A percentile compares a stretch with the other conserved stretches of the same genome.
Conservation (phyloP, 306 rosid genomes). For the barrel medic (Medicago truncatula) region MtrunA17r5.0-ANR NC_053049.1:24229501-24230000, state of each 20-base stretch:
- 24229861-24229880: too few relatives aligned
- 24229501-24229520: too few relatives aligned
- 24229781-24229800: slow-evolving; percentile 13
- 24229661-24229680: slow-evolving; percentile 51
- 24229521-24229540: slow-evolving; percentile 48
- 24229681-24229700: slow-evolving; percentile 48
- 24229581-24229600: neutral
- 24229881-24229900: too few relatives aligned
- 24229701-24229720: slow-evolving; percentile 25
- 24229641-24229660: slow-evolving; percentile 47
- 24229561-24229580: slow-evolving; percentile 39
- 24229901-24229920: too few relatives aligned
- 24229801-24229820: slow-evolving; percentile 27
- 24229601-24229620: slow-evolving; percentile 25
- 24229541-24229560: slow-evolving; percentile 38
- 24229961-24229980: too few relatives aligned
- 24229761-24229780: neutral
- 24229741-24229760: slow-evolving; percentile 30
- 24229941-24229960: too few relatives aligned
- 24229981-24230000: too few relatives aligned
- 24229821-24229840: slow-evolving; percentile 42
- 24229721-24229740: slow-evolving; percentile 44
- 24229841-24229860: too few relatives aligned
- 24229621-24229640: slow-evolving; percentile 47
- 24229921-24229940: too few relatives aligned